Percentiles rank a stretch among this genome's conserved stretches.
These are phyloP conservation scores for Sporothrix pseudoabietina DNA, from an alignment of 2,329 filamentous ascomycete genomes.

Conservation along the genomic window DNA sequence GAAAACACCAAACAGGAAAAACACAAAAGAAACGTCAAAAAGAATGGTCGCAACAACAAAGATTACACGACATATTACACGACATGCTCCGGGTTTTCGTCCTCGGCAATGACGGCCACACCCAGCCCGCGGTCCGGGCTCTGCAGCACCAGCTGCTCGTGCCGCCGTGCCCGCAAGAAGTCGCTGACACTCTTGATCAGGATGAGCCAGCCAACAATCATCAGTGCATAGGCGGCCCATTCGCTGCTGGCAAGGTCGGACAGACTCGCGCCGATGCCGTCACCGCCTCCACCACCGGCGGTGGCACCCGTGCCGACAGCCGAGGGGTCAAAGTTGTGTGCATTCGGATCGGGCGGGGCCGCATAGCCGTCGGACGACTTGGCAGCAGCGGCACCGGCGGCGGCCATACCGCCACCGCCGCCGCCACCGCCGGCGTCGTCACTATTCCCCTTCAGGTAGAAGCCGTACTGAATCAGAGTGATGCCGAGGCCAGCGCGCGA, in stretches of 20 bases:
- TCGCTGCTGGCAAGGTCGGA: conserved; percentile 71
- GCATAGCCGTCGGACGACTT: conserved; percentile 61
- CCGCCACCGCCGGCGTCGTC: conserved; percentile 42
- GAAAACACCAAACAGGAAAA: background rate
- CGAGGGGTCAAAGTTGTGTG: conserved; percentile 81
- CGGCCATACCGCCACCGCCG: conserved; percentile 39
- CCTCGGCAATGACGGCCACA: conserved; percentile 82
- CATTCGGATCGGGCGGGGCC: conserved; percentile 82
- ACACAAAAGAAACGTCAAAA: background rate
- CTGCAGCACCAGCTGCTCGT: conserved; percentile 90
- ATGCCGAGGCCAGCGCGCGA: conserved; percentile 92
- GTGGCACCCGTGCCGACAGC: conserved; percentile 55
- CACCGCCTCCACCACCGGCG: conserved; percentile 43
- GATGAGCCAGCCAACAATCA: conserved; percentile 98
- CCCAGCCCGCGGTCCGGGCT: conserved; percentile 86
- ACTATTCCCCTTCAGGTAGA: conserved; percentile 78
- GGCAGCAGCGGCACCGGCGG: conserved; percentile 44
- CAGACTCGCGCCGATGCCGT: conserved; percentile 48
- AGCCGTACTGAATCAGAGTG: conserved; percentile 93
- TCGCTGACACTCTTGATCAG: conserved; percentile 91
- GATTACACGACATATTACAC: conserved; percentile 55
- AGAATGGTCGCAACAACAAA: background rate
- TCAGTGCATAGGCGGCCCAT: conserved; percentile 88
- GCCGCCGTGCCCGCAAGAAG: conserved; percentile 81
- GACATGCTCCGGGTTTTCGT: conserved; percentile 75